Evolutionary conservation across 179 eudicot species (phyloP).

Genomic region (Silene coronaria): DNA sequence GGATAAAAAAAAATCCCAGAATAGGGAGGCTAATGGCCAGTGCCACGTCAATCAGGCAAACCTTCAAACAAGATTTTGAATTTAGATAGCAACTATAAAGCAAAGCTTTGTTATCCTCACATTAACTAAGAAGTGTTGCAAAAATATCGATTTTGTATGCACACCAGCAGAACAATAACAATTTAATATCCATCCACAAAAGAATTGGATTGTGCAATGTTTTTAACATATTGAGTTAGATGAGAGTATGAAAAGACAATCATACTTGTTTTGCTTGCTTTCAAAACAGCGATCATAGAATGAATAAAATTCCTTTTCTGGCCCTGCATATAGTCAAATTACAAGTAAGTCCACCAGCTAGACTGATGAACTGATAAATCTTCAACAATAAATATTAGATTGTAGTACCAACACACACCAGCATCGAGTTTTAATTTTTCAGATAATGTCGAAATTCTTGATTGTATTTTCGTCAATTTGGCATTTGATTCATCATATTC

Average conservation of each 20-base stretch:
- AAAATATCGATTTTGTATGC: background rate
- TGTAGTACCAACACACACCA: conserved; percentile 44
- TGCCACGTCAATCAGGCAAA: background rate
- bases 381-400: background rate
- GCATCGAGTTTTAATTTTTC: conserved; percentile 76
- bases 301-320: conserved; percentile 83
- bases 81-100: background rate
- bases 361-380: conserved; percentile 3
- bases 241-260: conserved; percentile 1
- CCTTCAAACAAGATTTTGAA: background rate
- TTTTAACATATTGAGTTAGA: conserved; percentile 8
- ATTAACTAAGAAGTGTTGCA: background rate
- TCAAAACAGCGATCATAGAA: conserved; percentile 86
- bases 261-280: conserved; percentile 81
- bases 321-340: conserved; percentile 49
- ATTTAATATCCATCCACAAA: background rate
- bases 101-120: background rate
- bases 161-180: background rate
- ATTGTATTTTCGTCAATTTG: conserved; percentile 82
- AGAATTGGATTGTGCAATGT: background rate
- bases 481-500: conserved; percentile 79
- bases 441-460: conserved; percentile 81
- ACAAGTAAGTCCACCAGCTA: background rate
- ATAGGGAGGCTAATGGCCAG: no score
- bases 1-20: background rate